A percentile compares a stretch with the other conserved stretches of the same genome.
Evolutionary conservation across 768 basidiomycete species (phyloP).

Genomic region (Tylopilus intermedius): DNA sequence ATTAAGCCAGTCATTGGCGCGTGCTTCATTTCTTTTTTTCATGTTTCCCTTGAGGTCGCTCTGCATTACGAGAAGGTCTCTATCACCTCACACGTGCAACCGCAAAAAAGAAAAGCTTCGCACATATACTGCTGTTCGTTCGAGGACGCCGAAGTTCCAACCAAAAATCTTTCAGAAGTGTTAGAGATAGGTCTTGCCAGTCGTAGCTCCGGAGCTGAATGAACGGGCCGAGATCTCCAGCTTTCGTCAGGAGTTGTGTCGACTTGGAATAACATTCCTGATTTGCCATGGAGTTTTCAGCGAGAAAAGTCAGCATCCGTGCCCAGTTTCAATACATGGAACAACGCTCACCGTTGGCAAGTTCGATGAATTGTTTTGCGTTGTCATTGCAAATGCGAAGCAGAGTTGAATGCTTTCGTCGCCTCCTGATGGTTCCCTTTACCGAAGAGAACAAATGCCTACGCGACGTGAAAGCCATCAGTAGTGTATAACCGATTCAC

Average conservation of each 20-base stretch:
- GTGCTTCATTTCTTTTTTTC: neutral
- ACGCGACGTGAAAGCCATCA: neutral
- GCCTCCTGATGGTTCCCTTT: neutral
- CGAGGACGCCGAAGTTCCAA: constrained; percentile 6
- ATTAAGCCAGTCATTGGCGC: neutral
- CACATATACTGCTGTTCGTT: neutral
- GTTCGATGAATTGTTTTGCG: neutral
- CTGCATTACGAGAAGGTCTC: neutral
- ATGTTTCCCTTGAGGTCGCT: neutral
- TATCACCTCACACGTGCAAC: neutral
- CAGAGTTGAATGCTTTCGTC: neutral
- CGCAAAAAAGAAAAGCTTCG: neutral
- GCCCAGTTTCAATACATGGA: neutral
- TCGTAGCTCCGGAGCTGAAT: neutral
- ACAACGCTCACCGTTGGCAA: too few species aligned
- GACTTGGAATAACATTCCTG: neutral
- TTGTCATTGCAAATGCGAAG: neutral
- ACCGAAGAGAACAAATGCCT: neutral
- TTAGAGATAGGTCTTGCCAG: constrained; percentile 2
- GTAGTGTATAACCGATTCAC: neutral
- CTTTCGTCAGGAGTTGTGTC: neutral
- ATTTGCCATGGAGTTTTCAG: neutral
- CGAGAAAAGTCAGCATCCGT: constrained; percentile 1
- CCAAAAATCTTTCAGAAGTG: constrained; percentile 9
- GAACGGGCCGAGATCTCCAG: neutral